phyloP scores from a whole-genome alignment of 306 rosid species.

The Leucaena leucocephala region DNA sequence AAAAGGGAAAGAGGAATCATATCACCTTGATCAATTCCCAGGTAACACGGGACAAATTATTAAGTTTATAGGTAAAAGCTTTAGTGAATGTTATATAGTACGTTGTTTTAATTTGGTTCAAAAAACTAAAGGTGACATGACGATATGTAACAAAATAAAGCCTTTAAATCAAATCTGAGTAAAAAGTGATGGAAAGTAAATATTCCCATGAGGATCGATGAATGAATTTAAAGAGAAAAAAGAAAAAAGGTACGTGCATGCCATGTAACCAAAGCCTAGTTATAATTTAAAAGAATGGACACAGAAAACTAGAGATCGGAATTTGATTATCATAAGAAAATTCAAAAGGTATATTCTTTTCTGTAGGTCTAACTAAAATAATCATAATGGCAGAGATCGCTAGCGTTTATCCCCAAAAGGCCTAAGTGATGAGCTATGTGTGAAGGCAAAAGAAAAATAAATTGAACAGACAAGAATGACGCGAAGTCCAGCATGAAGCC shows the following conservation, averaged over 20 bases:
- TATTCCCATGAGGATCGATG: slow-evolving; percentile 9
- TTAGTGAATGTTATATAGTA: slow-evolving; percentile 15
- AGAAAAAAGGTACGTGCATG: slow-evolving; percentile 35
- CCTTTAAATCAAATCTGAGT: slow-evolving; percentile 13
- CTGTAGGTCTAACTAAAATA: background rate
- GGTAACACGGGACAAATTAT: slow-evolving; percentile 2
- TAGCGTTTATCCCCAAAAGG: background rate
- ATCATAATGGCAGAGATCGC: background rate
- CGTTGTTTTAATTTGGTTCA: slow-evolving; percentile 29
- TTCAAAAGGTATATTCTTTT: background rate
- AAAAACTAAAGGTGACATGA: slow-evolving; percentile 17
- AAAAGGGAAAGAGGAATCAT: background rate
- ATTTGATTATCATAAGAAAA: background rate
- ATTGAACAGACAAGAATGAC: background rate
- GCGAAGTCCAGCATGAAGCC: background rate
- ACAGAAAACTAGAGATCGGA: slow-evolving; percentile 42
- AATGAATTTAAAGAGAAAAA: background rate
- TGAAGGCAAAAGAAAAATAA: too few relatives aligned
- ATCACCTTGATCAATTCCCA: slow-evolving; percentile 26
- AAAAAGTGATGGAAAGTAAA: background rate
- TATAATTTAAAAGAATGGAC: slow-evolving; percentile 17
- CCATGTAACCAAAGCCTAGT: slow-evolving; percentile 5
- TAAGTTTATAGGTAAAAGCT: background rate
- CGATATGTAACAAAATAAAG: background rate
- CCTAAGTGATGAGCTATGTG: too few relatives aligned